phyloP scores from a whole-genome alignment of 768 basidiomycete genomes.

The Floccularia luteovirens region DNA sequence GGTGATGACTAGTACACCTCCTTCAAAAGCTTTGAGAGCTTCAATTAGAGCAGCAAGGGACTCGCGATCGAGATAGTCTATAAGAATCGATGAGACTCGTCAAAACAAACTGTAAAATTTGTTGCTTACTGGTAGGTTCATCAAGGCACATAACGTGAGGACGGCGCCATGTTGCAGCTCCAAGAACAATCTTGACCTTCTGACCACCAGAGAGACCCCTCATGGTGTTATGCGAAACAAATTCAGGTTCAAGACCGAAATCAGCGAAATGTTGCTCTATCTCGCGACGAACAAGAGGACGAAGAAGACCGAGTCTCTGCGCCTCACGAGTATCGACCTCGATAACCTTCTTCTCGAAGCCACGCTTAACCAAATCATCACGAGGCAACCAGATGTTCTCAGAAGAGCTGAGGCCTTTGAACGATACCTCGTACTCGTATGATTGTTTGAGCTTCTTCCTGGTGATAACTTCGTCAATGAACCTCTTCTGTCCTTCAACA shows the following conservation, averaged over 20 bases:
- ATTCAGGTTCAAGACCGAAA: constrained; percentile 98
- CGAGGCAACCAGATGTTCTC: constrained; percentile 98
- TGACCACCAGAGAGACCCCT: constrained; percentile 97
- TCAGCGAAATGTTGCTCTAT: constrained; percentile 99
- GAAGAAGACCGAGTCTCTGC: constrained; percentile 89
- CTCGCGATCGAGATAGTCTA: constrained; percentile 98
- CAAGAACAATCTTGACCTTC: constrained; percentile 98
- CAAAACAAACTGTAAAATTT: background rate
- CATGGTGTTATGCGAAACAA: constrained; percentile 99
- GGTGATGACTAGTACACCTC: constrained; percentile 96
- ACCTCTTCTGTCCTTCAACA: constrained; percentile 90
- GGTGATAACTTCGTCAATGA: constrained; percentile 84
- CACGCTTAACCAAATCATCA: constrained; percentile 96
- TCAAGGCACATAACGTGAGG: constrained; percentile 97
- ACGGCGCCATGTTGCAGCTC: constrained; percentile 97
- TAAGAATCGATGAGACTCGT: constrained; percentile 7
- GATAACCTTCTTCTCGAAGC: constrained; percentile 98
- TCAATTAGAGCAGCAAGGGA: constrained; percentile 98
- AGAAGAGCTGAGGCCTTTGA: constrained; percentile 91
- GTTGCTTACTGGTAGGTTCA: constrained; percentile 78
- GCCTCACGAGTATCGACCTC: constrained; percentile 98
- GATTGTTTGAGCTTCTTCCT: constrained; percentile 99
- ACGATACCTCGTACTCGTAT: constrained; percentile 96
- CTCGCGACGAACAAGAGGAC: constrained; percentile 96
- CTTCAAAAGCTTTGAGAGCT: constrained; percentile 96